These are phyloP conservation scores for Hydnomerulius pinastri DNA, from an alignment of 768 basidiomycete species.

Conservation along the genomic window DNA sequence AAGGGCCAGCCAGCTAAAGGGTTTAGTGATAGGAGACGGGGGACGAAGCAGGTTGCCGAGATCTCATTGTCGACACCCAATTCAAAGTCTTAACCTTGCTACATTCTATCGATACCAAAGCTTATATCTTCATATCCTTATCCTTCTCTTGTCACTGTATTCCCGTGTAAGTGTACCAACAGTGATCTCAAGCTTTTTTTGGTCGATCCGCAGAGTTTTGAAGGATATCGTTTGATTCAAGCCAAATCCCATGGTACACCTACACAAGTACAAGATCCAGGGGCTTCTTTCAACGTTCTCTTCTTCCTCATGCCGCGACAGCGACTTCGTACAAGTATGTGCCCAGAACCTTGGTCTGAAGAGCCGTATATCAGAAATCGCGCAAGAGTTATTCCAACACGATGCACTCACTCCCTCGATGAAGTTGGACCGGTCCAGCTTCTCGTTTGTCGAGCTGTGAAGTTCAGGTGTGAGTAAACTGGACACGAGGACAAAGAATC, in stretches of 20 bases:
- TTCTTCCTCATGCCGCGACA: constrained; percentile 13
- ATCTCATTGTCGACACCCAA: neutral
- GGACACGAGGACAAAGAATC: neutral
- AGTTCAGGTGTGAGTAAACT: neutral
- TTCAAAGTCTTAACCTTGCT: neutral
- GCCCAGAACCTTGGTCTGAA: constrained; percentile 35
- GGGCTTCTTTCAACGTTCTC: neutral
- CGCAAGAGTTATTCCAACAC: neutral
- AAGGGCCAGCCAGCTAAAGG: constrained; percentile 22
- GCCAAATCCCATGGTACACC: too few relatives aligned
- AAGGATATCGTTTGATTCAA: too few relatives aligned
- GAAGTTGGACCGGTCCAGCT: constrained; percentile 88
- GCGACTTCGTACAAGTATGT: constrained; percentile 35
- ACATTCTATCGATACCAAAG: neutral
- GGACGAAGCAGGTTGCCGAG: constrained; percentile 10
- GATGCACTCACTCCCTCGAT: constrained; percentile 68
- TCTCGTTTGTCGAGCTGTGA: constrained; percentile 88
- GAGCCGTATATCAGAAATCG: neutral
- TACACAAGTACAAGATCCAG: neutral
- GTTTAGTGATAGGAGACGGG: constrained; percentile 26
- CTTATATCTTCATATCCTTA: neutral
- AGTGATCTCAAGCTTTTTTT: too few relatives aligned
- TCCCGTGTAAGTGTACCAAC: neutral
- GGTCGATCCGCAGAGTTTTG: too few relatives aligned
- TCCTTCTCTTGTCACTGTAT: neutral